These are phyloP conservation scores for Taphrina pruni DNA, from an alignment of 1,139 yeast genomes.

Conservation along the genomic window DNA sequence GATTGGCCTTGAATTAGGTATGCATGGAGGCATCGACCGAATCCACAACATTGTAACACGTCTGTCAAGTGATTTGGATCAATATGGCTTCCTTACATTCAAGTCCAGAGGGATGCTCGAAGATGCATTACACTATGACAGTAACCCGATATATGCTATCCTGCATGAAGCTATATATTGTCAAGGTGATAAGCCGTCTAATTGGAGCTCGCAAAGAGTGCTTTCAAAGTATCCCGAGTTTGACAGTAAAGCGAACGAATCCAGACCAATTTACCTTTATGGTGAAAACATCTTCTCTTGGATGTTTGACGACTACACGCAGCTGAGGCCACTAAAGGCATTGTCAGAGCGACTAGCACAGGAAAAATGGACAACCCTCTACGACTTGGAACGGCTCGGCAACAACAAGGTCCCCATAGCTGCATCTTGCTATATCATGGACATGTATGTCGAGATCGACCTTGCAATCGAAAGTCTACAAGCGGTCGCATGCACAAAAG, in stretches of 20 bases:
- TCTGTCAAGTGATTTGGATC: constrained; percentile 54
- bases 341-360: constrained; percentile 58
- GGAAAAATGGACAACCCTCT: constrained; percentile 56
- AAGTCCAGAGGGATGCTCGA: constrained; percentile 53
- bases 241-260: constrained; percentile 15
- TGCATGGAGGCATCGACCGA: constrained; percentile 58
- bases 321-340: constrained; percentile 55
- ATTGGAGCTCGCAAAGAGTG: constrained; percentile 61
- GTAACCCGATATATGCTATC: constrained; percentile 61
- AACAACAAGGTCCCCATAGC: constrained; percentile 52
- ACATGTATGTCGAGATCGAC: constrained; percentile 36
- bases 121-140: constrained; percentile 57
- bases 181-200: constrained; percentile 52
- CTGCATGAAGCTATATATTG: constrained; percentile 66
- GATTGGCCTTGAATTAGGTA: constrained; percentile 61
- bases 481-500: constrained; percentile 24
- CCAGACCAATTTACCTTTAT: constrained; percentile 56
- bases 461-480: constrained; percentile 28
- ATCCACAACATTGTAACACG: constrained; percentile 57
- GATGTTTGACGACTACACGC: constrained; percentile 59
- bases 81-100: constrained; percentile 54
- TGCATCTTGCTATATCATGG: constrained; percentile 54
- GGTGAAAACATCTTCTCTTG: constrained; percentile 65
- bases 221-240: constrained; percentile 48
- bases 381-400: constrained; percentile 53